These are phyloP conservation scores for Boletus patriciae DNA, from an alignment of 768 basidiomycete species.

Conservation along the genomic window DNA sequence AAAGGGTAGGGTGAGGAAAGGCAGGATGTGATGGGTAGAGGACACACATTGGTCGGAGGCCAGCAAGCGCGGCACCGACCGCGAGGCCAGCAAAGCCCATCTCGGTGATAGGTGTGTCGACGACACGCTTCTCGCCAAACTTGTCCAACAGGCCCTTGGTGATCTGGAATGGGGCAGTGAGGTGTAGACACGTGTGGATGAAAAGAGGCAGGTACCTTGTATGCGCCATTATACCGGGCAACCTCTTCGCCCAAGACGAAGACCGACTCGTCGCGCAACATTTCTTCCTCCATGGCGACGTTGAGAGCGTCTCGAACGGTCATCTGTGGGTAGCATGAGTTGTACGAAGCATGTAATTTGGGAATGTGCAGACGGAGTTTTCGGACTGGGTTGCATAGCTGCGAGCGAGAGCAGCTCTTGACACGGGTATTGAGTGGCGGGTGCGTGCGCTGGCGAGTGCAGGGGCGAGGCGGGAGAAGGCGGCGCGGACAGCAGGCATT, in stretches of 20 bases:
- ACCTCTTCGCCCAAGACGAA: slow-evolving; percentile 98
- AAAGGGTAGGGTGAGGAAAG: slow-evolving; percentile 10
- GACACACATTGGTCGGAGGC: slow-evolving; percentile 86
- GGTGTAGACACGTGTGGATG: slow-evolving; percentile 1
- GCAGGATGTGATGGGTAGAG: neutral
- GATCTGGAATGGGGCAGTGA: slow-evolving; percentile 52
- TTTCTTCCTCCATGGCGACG: slow-evolving; percentile 98
- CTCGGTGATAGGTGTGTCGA: slow-evolving; percentile 96
- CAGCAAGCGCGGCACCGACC: slow-evolving; percentile 90
- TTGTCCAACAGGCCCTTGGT: slow-evolving; percentile 99
- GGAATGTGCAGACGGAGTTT: slow-evolving; percentile 44
- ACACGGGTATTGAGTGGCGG: slow-evolving; percentile 41
- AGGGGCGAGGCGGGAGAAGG: slow-evolving; percentile 65
- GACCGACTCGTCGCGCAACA: slow-evolving; percentile 92
- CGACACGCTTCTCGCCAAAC: slow-evolving; percentile 97
- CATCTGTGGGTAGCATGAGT: slow-evolving; percentile 56
- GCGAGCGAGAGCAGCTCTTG: slow-evolving; percentile 49
- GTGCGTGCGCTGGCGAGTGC: slow-evolving; percentile 42
- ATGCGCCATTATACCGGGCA: slow-evolving; percentile 96
- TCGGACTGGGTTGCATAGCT: slow-evolving; percentile 63
- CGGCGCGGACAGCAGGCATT: slow-evolving; percentile 61
- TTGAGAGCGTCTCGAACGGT: slow-evolving; percentile 98
- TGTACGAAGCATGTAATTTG: slow-evolving; percentile 16
- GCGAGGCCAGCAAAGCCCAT: slow-evolving; percentile 99
- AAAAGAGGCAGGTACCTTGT: slow-evolving; percentile 60